Conservation (phyloP, 768 basidiomycete species). For the Agrocybe praecox region DNA sequence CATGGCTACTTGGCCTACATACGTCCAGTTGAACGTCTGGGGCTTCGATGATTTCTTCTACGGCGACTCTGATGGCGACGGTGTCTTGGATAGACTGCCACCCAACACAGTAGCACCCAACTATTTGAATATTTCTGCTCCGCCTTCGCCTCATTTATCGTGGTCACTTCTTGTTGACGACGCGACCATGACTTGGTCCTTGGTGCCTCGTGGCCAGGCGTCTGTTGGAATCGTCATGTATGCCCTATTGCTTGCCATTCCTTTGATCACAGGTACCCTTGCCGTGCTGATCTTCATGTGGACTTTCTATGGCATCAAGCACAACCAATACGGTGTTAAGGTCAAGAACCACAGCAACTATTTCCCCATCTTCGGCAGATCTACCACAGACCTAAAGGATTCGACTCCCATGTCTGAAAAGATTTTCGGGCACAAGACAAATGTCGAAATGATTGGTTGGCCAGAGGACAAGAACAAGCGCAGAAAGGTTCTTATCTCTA, state of each 20-base stretch:
- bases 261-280: slow-evolving; percentile 80
- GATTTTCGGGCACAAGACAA: slow-evolving; percentile 64
- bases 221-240: slow-evolving; percentile 87
- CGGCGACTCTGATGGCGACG: slow-evolving; percentile 87
- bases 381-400: slow-evolving; percentile 73
- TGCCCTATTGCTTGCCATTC: slow-evolving; percentile 78
- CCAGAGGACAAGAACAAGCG: slow-evolving; percentile 92
- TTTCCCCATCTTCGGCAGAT: slow-evolving; percentile 88
- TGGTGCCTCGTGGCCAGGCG: slow-evolving; percentile 82
- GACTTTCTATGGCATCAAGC: slow-evolving; percentile 94
- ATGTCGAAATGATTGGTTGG: slow-evolving; percentile 89
- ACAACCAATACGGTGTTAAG: slow-evolving; percentile 90
- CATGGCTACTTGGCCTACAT: slow-evolving; percentile 90
- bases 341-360: slow-evolving; percentile 74
- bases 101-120: slow-evolving; percentile 87
- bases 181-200: slow-evolving; percentile 70
- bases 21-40: slow-evolving; percentile 88
- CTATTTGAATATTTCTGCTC: slow-evolving; percentile 90
- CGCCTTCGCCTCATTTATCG: slow-evolving; percentile 84
- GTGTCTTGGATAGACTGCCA: slow-evolving; percentile 86
- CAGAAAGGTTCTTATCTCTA: slow-evolving; percentile 88
- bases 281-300: slow-evolving; percentile 91
- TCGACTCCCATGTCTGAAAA: slow-evolving; percentile 68
- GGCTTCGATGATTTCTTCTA: slow-evolving; percentile 92
- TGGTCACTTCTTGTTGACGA: slow-evolving; percentile 88